Evolutionary conservation across 1,284 basidiomycete genomes (phyloP).

Genomic region (Cutaneotrichosporon sp.): DNA sequence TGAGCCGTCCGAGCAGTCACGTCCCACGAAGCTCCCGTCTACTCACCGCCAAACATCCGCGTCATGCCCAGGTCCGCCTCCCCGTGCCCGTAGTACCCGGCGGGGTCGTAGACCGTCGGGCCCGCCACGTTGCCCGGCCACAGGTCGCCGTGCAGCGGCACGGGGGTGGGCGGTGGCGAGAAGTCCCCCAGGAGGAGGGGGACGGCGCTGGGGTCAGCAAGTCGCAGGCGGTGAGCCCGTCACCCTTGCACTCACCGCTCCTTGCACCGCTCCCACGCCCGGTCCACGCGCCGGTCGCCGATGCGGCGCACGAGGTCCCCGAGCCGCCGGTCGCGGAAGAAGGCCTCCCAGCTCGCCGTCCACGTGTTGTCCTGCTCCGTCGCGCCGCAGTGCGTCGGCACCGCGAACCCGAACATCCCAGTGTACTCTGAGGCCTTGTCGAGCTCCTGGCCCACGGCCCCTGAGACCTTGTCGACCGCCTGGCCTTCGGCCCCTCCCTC

Average conservation of each 20-base stretch:
- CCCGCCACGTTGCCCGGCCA: conserved; percentile 63
- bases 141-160: conserved; percentile 80
- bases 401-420: conserved; percentile 67
- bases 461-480: too few relatives aligned
- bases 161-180: conserved; percentile 64
- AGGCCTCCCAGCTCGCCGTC: conserved; percentile 68
- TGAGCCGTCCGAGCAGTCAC: conserved; percentile 14
- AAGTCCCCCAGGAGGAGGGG: conserved; percentile 66
- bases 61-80: conserved; percentile 84
- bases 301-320: conserved; percentile 60
- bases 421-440: conserved; percentile 25
- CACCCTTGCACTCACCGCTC: conserved; percentile 61
- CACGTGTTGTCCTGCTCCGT: conserved; percentile 75
- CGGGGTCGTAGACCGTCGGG: conserved; percentile 76
- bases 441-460: background rate
- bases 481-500: too few relatives aligned
- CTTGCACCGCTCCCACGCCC: conserved; percentile 62
- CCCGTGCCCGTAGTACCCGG: conserved; percentile 79
- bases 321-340: conserved; percentile 64
- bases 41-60: conserved; percentile 72
- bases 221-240: too few relatives aligned
- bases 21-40: too few relatives aligned
- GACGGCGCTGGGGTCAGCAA: conserved; percentile 64
- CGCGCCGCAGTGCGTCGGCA: conserved; percentile 77
- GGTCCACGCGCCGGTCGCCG: conserved; percentile 58